A percentile compares a stretch with the other conserved stretches of the same genome.
Evolutionary conservation across 805 yeast genomes (phyloP).

Genomic region (Yarrowia hollandica): DNA sequence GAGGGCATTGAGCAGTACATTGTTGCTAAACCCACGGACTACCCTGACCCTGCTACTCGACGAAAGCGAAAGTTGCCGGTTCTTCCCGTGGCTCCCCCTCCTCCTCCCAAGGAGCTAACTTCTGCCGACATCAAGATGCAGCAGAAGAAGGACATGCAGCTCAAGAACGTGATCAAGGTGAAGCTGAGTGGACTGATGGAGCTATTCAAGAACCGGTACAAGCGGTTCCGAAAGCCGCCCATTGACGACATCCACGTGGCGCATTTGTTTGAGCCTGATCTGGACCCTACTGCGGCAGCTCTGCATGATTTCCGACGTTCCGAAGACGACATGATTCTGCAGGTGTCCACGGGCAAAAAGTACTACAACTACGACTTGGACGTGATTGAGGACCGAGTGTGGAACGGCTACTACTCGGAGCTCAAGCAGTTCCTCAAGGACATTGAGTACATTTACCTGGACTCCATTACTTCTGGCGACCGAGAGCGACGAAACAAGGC

Average conservation of each 20-base stretch:
- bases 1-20: slow-evolving; percentile 54
- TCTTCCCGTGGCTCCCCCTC: slow-evolving; percentile 45
- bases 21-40: slow-evolving; percentile 66
- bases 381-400: slow-evolving; percentile 86
- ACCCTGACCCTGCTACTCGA: slow-evolving; percentile 59
- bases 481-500: slow-evolving; percentile 80
- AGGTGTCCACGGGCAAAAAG: slow-evolving; percentile 67
- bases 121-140: slow-evolving; percentile 37
- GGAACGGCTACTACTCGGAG: slow-evolving; percentile 95
- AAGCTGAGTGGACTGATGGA: slow-evolving; percentile 89
- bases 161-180: slow-evolving; percentile 81
- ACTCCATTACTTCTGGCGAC: slow-evolving; percentile 71
- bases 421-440: slow-evolving; percentile 88
- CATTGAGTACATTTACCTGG: slow-evolving; percentile 77
- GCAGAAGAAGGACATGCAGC: slow-evolving; percentile 69
- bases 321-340: slow-evolving; percentile 76
- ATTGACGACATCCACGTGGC: slow-evolving; percentile 73
- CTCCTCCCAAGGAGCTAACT: slow-evolving; percentile 41
- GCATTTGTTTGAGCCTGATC: slow-evolving; percentile 72
- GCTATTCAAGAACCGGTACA: slow-evolving; percentile 78
- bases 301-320: slow-evolving; percentile 45
- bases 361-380: slow-evolving; percentile 91
- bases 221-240: slow-evolving; percentile 85
- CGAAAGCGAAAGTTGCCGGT: slow-evolving; percentile 44
- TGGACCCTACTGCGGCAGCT: slow-evolving; percentile 39